Base-by-base conservation (phyloP, 2,329 filamentous ascomycete genomes). In the Colletotrichum phormii region DNA sequence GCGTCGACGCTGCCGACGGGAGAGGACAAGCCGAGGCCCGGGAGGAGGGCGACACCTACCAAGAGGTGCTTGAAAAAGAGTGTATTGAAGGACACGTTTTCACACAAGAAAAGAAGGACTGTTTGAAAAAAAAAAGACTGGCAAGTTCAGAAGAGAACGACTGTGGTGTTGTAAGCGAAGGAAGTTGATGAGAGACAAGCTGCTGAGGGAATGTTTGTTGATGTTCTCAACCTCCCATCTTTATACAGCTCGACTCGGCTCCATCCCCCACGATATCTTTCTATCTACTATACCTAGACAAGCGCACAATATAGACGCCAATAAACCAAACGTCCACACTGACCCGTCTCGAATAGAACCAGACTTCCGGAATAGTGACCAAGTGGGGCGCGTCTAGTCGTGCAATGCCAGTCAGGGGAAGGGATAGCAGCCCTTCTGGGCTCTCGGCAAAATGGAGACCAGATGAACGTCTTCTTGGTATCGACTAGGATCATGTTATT, bases 11-110 rank as follows among this genome's bases (percentile, higher is more conserved):
- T 31, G 35, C 54, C 61, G 24, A 70, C 54, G 0, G 68, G 68
- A n/a, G 67, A 71, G 31, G 63, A 35, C 7, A 37, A 49, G 4
- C 12, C 8, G 3, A 51, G 24, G 12, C 33, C 18, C 5, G 33
- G 57, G 11, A 71, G 33, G 13, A 71, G 15, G 3, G 15, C 26
- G 4, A 35, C 64, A 13, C 57, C 49, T n/a, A 61, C 13, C 24
- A 67, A 4, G 26, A 67, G 7, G 4, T 51, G 57, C 46, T 62
- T 67, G 13, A 62, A 51, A 49, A 22, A 71, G 3, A 42, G 49
- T 55, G 26, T 49, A 24, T 31, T 51, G 62, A 22, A 61, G n/a
- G 29, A 29, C 63, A 67, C 67, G 5, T 26, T 61, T 49, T n/a
- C 42, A 24, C 7, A 15, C 5, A 55, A 42, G 49, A 60, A 26